These are phyloP conservation scores for Torulaspora delbrueckii DNA, from an alignment of 805 yeast genomes.

Conservation along the genomic window DNA sequence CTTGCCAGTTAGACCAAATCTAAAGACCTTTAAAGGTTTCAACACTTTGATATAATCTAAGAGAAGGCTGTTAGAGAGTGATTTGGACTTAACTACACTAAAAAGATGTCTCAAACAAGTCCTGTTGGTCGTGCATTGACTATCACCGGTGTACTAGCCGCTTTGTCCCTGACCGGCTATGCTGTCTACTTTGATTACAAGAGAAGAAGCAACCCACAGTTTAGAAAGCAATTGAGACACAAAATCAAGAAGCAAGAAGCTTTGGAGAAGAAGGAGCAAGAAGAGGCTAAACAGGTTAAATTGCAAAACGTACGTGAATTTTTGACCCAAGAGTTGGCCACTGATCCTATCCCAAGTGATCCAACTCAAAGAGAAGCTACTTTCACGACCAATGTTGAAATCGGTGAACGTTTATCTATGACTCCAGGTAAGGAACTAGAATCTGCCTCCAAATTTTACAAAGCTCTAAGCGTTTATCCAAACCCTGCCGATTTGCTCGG, in stretches of 20 bases:
- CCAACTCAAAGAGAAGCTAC: constrained; percentile 65
- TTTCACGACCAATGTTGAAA: constrained; percentile 77
- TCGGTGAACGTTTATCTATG: constrained; percentile 76
- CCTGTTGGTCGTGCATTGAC: constrained; percentile 23
- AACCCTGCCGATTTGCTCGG: constrained; percentile 88
- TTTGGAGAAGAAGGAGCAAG: constrained; percentile 48
- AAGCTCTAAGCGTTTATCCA: constrained; percentile 89
- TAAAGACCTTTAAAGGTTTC: background rate
- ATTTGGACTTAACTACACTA: background rate
- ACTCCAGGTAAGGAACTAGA: constrained; percentile 64
- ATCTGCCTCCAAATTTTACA: constrained; percentile 88
- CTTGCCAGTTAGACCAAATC: background rate
- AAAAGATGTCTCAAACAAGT: constrained; percentile 22
- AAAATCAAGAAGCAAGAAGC: constrained; percentile 58
- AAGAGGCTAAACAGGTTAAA: constrained; percentile 55
- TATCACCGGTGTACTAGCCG: constrained; percentile 41
- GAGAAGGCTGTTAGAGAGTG: background rate
- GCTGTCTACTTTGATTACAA: constrained; percentile 86
- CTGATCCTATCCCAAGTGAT: constrained; percentile 72
- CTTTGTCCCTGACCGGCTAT: constrained; percentile 62
- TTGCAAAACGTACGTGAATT: constrained; percentile 56
- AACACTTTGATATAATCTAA: background rate
- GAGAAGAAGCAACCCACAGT: constrained; percentile 77
- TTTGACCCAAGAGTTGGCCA: constrained; percentile 57
- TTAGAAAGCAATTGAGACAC: constrained; percentile 71